Evolutionary conservation across 2,329 filamentous ascomycete genomes (phyloP).

Genomic region (Zalaria sp.): DNA sequence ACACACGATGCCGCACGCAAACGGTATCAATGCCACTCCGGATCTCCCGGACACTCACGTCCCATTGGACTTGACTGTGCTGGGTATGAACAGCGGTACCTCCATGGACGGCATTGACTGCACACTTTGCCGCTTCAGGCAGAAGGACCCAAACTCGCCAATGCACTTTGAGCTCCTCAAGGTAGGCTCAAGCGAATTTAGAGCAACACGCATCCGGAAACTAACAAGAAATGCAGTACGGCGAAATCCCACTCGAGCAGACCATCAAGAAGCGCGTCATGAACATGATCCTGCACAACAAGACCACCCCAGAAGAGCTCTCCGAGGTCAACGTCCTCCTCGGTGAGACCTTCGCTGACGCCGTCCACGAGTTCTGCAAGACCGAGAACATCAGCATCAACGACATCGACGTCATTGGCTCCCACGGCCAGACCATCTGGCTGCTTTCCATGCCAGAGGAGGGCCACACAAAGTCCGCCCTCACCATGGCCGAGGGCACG

Average conservation of each 20-base stretch:
- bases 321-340: constrained; percentile 44
- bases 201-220: not conserved
- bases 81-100: constrained; percentile 41
- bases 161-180: constrained; percentile 42
- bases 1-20: not conserved
- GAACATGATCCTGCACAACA: constrained; percentile 41
- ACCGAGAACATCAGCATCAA: constrained; percentile 28
- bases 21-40: not conserved
- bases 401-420: constrained; percentile 40
- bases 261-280: constrained; percentile 43
- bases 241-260: constrained; percentile 39
- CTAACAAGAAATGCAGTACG: constrained; percentile 26
- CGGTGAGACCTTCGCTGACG: constrained; percentile 41
- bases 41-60: not conserved
- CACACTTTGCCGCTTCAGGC: constrained; percentile 42
- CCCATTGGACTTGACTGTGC: constrained; percentile 35
- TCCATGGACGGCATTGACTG: constrained; percentile 47
- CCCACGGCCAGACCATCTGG: constrained; percentile 47
- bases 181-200: not conserved
- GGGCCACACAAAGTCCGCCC: constrained; percentile 31
- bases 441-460: constrained; percentile 37
- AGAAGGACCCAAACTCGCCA: constrained; percentile 35
- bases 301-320: constrained; percentile 38
- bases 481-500: constrained; percentile 44
- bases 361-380: constrained; percentile 36